phyloP scores from a whole-genome alignment of 2,329 filamentous ascomycete species.

The Pseudocercospora macadamiae region DNA sequence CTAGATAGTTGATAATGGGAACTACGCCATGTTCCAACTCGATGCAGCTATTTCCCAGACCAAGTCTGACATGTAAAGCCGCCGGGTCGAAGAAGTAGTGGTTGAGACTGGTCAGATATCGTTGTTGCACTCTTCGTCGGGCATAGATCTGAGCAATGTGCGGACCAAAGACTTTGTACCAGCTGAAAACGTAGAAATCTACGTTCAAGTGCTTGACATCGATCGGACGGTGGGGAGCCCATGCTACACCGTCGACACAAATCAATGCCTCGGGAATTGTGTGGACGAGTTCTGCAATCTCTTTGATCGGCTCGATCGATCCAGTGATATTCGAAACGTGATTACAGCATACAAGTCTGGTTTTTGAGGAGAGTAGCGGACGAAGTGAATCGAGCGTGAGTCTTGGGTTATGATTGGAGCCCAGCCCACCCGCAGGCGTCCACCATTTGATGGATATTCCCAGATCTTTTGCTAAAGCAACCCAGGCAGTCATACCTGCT shows the following conservation, averaged over 20 bases:
- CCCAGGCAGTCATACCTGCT: conserved; percentile 9
- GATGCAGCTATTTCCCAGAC: conserved; percentile 9
- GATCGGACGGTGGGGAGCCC: conserved; percentile 11
- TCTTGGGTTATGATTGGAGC: conserved; percentile 4
- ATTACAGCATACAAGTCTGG: conserved; percentile 8
- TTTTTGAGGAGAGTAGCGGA: conserved; percentile 9
- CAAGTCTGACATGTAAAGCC: conserved; percentile 1
- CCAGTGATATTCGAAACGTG: conserved; percentile 14
- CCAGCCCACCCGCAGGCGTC: conserved; percentile 3
- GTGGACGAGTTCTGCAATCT: conserved; percentile 9
- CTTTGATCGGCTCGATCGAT: conserved; percentile 9
- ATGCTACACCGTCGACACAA: conserved; percentile 11
- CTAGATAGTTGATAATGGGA: conserved; percentile 3
- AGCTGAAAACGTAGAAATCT: conserved; percentile 13
- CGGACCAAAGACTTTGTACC: conserved; percentile 13
- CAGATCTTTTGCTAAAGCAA: conserved; percentile 3
- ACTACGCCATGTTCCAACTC: conserved; percentile 8
- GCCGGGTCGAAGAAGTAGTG: conserved; percentile 13
- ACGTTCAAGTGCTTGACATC: conserved; percentile 9
- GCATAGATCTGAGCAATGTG: conserved; percentile 13
- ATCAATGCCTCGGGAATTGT: conserved; percentile 11
- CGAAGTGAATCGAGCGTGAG: conserved; percentile 10
- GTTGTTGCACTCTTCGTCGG: conserved; percentile 9
- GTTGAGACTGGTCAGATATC: conserved; percentile 10
- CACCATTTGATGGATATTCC: conserved; percentile 13